phyloP scores from a whole-genome alignment of 23 red algal genomes.

The Agarophyton chilense region DNA sequence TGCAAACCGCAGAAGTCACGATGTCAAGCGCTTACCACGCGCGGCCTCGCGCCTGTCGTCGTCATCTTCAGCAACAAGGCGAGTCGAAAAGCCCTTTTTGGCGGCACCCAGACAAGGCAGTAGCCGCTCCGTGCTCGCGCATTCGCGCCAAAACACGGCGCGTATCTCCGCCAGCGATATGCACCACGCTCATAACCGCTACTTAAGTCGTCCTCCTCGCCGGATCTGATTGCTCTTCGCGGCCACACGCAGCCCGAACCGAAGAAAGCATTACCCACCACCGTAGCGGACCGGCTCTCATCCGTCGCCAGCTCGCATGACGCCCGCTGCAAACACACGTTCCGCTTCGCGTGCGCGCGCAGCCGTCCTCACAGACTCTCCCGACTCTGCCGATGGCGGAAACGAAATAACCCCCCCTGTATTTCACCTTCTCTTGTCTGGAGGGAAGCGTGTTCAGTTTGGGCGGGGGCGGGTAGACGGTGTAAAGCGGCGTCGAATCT shows the following conservation, averaged over 20 bases:
- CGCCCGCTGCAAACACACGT: conserved; percentile 11
- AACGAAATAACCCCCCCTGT: neutral
- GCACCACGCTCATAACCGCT: neutral
- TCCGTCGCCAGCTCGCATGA: neutral
- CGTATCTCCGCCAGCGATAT: neutral
- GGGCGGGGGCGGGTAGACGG: neutral
- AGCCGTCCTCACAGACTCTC: neutral
- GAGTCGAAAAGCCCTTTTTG: neutral
- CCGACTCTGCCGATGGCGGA: neutral
- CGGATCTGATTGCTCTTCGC: neutral
- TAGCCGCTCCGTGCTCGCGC: neutral
- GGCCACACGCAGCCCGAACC: neutral
- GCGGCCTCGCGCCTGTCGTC: neutral
- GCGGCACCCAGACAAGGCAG: neutral
- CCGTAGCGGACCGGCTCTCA: neutral
- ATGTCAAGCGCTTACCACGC: neutral
- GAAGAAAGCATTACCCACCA: neutral
- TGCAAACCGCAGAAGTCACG: neutral
- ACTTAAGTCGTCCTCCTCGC: neutral
- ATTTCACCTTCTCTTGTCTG: neutral
- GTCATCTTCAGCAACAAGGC: neutral
- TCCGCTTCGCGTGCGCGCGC: neutral
- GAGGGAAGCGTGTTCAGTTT: conserved; percentile 10
- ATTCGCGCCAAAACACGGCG: conserved; percentile 33
- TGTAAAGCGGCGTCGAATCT: conserved; percentile 8